Evolutionary conservation across 495 filamentous ascomycete genomes (phyloP), one percentile per base, ranked within the genome.

Genomic region (Lasiosphaeria ovina): DNA sequence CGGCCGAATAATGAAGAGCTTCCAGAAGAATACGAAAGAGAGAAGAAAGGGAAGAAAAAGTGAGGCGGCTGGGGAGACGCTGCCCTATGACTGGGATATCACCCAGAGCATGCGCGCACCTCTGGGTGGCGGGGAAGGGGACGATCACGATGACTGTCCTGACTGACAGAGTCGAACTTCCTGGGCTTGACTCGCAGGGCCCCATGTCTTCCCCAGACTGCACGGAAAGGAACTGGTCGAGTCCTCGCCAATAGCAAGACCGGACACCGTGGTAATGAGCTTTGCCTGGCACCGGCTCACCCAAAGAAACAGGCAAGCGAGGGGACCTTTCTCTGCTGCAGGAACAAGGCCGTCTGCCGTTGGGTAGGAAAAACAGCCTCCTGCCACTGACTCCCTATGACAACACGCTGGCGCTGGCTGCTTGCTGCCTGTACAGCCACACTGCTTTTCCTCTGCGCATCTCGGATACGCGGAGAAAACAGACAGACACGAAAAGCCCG

Each of bases 21-120:
- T 61, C 53, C 35, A 56, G 47, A 51, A 60, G 9, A 16, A 4
- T 35, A 35, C 35, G 35, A 14, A 33, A 11, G 50, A 53, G 38
- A 24, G 12, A 24, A 14, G 35, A 32, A 34, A 14, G 10, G 17
- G 35, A 33, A 35, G 33, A 17, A 17, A 51, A 16, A 35, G 34
- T 54, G 52, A 6, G 36, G 52, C 34, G 52, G 50, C 10, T 48
- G 44, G 44, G 24, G n/a, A 34, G 58, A 47, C 40, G 31, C 36
- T 51, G n/a, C 32, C 36, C 51, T 51, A 60, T 48, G 47, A 47
- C 12, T 14, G 6, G 51, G 49, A 38, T 38, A 53, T 24, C 58
- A 60, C 47, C 45, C 58, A 60, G 50, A 38, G 35, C 14, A 47
- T 24, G 38, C 24, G 24, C 24, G 24, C 24, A 24, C 24, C 24